Base-by-base conservation (phyloP, 2,329 filamentous ascomycete species). In the Clarireedia sp. region DNA sequence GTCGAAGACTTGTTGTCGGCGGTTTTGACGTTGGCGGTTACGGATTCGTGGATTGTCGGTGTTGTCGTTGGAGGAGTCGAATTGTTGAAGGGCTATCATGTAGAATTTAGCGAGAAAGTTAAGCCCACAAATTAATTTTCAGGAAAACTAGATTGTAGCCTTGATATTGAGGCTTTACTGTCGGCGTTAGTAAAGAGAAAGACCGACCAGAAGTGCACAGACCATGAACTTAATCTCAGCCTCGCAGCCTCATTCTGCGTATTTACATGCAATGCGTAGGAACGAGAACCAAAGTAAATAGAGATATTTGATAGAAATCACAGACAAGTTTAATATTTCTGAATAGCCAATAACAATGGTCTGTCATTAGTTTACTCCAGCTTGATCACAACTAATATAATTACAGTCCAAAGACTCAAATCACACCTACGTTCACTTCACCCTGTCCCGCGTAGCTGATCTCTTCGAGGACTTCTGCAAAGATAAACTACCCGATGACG, bases 401-500 rank as follows among this genome's bases (percentile, higher is more conserved):
- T 24, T 46, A 12, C 17, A 70, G 68, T 69, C 67, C 66, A 89
- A 89, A 74, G 89, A 94, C 76, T 84, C 85, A 9, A 78, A 76
- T 71, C 83, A 84, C 73, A 91, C 85, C 21, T 83, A 88, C 69
- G 73, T 92, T 59, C 89, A 92, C 76, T 83, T 91, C 74, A 83
- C 85, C 70, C 75, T 77, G 52, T 74, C 86, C 29, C 81, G 83
- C 68, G 81, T 89, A 72, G 87, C 86, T 54, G 88, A 91, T 72
- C 81, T 90, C 59, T 86, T 91, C 63, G 89, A 92, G 69, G 83
- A 86, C 69, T 86, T 87, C 67, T 85, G 82, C 77, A 81, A 80
- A 67, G 83, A 86, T 72, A 80, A 78, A 66, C 78, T 87, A 45
- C 83, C 84, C n/a, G 75, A 79, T 59, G 89, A 94, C 72, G 87